phyloP scores from a whole-genome alignment of 2,329 filamentous ascomycete genomes.

The Aureobasidium sp. region DNA sequence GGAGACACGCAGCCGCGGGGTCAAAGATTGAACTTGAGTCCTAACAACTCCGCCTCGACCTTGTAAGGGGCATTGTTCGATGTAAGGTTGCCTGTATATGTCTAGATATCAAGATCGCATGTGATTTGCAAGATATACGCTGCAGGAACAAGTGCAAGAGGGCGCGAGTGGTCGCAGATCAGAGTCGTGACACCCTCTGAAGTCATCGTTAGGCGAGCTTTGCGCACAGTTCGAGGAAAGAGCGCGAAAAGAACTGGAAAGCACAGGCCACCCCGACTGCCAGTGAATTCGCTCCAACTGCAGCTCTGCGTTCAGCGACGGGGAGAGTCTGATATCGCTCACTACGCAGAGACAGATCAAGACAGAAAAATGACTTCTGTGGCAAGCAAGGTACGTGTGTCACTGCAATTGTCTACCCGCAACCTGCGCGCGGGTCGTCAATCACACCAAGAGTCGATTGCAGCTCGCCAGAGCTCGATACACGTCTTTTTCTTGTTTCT shows the following conservation, averaged over 20 bases:
- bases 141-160: neutral
- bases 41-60: neutral
- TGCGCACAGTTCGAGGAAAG: no score
- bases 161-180: neutral
- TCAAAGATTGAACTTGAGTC: neutral
- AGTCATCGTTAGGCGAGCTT: neutral
- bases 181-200: neutral
- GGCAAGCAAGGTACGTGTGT: constrained; percentile 15
- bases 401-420: neutral
- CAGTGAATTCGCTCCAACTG: no score
- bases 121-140: neutral
- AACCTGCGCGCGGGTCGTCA: neutral
- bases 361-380: constrained; percentile 14
- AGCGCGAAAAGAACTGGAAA: neutral
- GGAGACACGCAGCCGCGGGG: neutral
- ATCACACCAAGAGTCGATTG: neutral
- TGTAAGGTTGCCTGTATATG: neutral
- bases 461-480: constrained; percentile 2
- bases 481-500: neutral
- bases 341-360: constrained; percentile 13
- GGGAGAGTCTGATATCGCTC: constrained; percentile 15
- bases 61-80: neutral
- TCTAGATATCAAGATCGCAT: neutral
- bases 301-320: neutral
- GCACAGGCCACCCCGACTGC: no score